Base-by-base conservation (phyloP, 495 filamentous ascomycete species). In the Staphylotrichum tortipilum region DNA sequence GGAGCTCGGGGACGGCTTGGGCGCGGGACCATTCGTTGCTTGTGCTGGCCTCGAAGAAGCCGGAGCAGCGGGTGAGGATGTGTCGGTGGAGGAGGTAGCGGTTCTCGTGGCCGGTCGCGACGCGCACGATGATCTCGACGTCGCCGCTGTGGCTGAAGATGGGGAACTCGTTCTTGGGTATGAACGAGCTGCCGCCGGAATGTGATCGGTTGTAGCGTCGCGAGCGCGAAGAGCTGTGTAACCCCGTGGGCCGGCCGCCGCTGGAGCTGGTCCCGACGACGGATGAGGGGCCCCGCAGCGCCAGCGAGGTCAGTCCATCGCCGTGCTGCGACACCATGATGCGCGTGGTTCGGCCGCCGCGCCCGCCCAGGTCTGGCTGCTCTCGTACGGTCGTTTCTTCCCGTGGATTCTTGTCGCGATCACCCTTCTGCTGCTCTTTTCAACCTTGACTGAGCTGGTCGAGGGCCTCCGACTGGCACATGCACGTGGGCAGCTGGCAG, bases 21-120 rank as follows among this genome's bases (percentile, higher is more conserved):
- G 73, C 75, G 31, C 78, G 75, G 52, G 86, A 84, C 89, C 89
- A 95, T 65, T 89, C 85, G 53, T 86, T 82, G 53, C 82, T 88
- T 22, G 85, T 91, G 59, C 86, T 87, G 28, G 88, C 86, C 68
- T 94, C 86, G 67, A 95, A 95, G 69, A 94, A 95, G 1, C 88
- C 89, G 11, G 89, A 94, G 59, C 86, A 91, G 69, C 92, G 85
- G 30, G 85, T 79, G 55, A 95, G 67, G 22, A 89, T 94, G 57
- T 94, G 71, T 34, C 82, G 78, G 66, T 95, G 89, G 17, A 95
- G 78, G 33, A 94, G 76, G 61, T 94, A 95, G 21, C 86, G 78
- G 61, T 82, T 83, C 66, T 90, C 86, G 53, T 84, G 82, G 31
- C 81, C 75, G 42, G 79, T 81, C 18, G 76, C 80, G 34, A 65